Conservation (phyloP, 441 rosid species). For the Adansonia grandidieri region DNA sequence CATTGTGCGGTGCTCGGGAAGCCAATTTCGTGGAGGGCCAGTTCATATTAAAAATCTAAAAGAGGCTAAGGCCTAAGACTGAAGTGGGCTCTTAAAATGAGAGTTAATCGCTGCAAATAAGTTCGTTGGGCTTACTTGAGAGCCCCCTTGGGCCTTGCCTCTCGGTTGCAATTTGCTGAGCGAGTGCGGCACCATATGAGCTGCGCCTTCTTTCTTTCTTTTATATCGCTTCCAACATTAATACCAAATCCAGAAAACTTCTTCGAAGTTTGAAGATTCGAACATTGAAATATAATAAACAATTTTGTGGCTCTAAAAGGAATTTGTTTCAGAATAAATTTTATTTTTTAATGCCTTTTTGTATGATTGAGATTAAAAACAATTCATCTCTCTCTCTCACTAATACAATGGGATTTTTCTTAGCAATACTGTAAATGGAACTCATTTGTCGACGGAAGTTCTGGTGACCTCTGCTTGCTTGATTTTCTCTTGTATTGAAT, state of each 20-base stretch:
- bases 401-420: no score
- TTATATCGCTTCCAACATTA: no score
- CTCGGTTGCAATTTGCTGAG: conserved; percentile 48
- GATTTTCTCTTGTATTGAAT: not conserved
- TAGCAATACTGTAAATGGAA: not conserved
- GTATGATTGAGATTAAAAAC: no score
- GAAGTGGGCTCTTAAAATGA: not conserved
- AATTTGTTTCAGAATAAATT: no score
- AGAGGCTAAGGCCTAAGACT: not conserved
- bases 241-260: no score
- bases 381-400: no score
- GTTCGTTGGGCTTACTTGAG: not conserved
- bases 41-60: not conserved
- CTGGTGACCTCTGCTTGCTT: not conserved
- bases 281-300: no score
- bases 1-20: not conserved
- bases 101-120: not conserved
- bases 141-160: no score
- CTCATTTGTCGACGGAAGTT: not conserved
- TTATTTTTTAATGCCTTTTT: no score
- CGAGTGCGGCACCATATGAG: conserved; percentile 91
- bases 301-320: no score
- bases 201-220: conserved; percentile 61
- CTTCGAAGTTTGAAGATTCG: no score
- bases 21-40: not conserved